Percentiles rank a stretch among this genome's conserved stretches.
These are phyloP conservation scores for Quercus tomentella DNA, from an alignment of 331 rosid species.

Conservation along the genomic window DNA sequence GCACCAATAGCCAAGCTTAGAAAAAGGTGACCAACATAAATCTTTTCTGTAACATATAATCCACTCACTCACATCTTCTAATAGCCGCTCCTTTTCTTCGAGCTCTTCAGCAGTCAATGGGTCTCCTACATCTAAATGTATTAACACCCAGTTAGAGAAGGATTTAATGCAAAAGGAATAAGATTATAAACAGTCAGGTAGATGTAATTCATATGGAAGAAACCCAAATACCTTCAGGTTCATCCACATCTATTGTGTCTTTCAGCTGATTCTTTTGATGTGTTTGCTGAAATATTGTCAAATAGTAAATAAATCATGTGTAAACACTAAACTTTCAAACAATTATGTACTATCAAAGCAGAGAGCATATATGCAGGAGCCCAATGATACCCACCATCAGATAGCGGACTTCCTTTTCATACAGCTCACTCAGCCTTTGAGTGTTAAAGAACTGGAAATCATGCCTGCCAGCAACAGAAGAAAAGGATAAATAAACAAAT, in stretches of 20 bases:
- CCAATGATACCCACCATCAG: constrained; percentile 69
- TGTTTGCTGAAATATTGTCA: constrained; percentile 59
- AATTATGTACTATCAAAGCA: not conserved
- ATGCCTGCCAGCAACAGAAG: constrained; percentile 50
- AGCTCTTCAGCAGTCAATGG: constrained; percentile 94
- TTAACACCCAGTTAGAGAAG: constrained; percentile 16
- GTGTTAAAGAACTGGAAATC: constrained; percentile 97
- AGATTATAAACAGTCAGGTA: not conserved
- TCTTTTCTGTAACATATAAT: constrained; percentile 5
- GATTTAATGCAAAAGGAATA: not conserved
- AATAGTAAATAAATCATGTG: constrained; percentile 5
- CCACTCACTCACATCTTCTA: constrained; percentile 62
- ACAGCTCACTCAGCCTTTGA: constrained; percentile 88
- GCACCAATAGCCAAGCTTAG: constrained; percentile 26
- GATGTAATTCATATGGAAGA: not conserved
- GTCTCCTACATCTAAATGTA: constrained; percentile 72
- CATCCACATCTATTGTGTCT: constrained; percentile 94
- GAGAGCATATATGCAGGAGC: not conserved
- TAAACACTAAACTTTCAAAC: not conserved
- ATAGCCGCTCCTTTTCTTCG: constrained; percentile 88
- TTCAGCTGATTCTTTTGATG: constrained; percentile 97
- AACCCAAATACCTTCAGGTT: constrained; percentile 68
- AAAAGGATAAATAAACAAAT: not conserved
- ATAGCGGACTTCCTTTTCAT: constrained; percentile 95
- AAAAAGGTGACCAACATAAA: not conserved